phyloP scores from a whole-genome alignment of 2,329 filamentous ascomycete species.

The Lachnellula arida region DNA sequence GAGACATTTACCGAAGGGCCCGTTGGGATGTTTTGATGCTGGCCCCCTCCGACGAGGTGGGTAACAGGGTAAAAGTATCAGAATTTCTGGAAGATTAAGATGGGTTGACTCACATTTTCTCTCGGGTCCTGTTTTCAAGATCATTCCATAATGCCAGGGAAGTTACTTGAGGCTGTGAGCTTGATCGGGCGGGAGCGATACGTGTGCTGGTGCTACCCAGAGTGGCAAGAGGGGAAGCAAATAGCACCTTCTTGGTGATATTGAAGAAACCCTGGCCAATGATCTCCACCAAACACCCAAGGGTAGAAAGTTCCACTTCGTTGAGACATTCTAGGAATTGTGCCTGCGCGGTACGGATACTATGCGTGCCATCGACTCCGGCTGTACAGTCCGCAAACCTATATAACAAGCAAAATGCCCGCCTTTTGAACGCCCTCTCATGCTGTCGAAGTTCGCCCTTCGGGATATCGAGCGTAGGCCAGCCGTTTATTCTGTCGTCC shows the following conservation, averaged over 20 bases:
- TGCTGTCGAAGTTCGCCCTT: constrained; percentile 11
- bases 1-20: neutral
- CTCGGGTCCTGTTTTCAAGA: constrained; percentile 17
- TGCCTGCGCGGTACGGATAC: constrained; percentile 15
- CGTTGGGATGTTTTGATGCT: too few relatives aligned
- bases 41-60: too few relatives aligned
- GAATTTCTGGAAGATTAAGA: neutral
- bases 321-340: constrained; percentile 18
- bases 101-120: constrained; percentile 14
- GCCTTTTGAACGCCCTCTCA: constrained; percentile 13
- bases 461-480: constrained; percentile 18
- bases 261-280: constrained; percentile 24
- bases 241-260: constrained; percentile 15
- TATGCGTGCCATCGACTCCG: constrained; percentile 6
- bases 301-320: constrained; percentile 13
- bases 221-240: neutral
- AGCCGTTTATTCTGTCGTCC: constrained; percentile 12
- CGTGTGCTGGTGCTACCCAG: neutral
- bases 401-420: constrained; percentile 18
- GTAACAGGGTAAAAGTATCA: neutral
- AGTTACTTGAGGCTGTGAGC: neutral
- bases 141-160: constrained; percentile 3
- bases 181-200: neutral
- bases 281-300: constrained; percentile 24
- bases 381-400: constrained; percentile 20